Conservation (phyloP, 129 eudicot genomes). For the Rutidosis leptorrhynchoides region DNA sequence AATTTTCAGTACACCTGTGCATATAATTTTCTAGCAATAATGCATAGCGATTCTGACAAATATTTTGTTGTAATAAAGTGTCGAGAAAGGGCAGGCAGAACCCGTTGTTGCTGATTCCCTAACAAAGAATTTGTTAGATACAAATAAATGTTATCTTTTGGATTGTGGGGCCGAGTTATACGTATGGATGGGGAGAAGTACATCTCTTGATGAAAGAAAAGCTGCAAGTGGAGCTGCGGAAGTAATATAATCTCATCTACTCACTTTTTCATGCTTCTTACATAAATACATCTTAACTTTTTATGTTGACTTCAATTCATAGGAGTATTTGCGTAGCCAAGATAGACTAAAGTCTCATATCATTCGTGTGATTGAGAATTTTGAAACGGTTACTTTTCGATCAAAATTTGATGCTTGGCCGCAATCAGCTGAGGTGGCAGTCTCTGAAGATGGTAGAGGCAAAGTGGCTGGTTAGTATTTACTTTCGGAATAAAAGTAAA, state of each 20-base stretch:
- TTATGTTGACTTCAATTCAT: slow-evolving; percentile 10
- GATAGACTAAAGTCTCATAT: slow-evolving; percentile 58
- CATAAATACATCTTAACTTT: slow-evolving; percentile 10
- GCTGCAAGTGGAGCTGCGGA: slow-evolving; percentile 68
- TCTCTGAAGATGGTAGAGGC: slow-evolving; percentile 89
- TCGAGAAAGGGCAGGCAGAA: slow-evolving; percentile 62
- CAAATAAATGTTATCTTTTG: slow-evolving; percentile 50
- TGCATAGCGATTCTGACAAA: neutral
- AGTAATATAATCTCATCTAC: slow-evolving; percentile 29
- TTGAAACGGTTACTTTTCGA: slow-evolving; percentile 66
- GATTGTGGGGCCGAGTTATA: slow-evolving; percentile 57
- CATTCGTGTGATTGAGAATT: slow-evolving; percentile 64
- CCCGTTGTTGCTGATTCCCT: slow-evolving; percentile 41
- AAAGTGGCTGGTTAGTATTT: slow-evolving; percentile 80
- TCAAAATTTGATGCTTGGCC: slow-evolving; percentile 75
- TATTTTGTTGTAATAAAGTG: slow-evolving; percentile 33
- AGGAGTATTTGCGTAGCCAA: slow-evolving; percentile 54
- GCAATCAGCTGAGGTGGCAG: slow-evolving; percentile 56
- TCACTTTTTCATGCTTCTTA: slow-evolving; percentile 6
- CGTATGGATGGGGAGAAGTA: slow-evolving; percentile 74
- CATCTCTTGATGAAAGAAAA: slow-evolving; percentile 60
- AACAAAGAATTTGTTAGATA: slow-evolving; percentile 53
- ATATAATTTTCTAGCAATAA: neutral
- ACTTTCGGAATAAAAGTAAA: neutral
- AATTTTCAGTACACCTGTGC: neutral